A percentile compares a stretch with the other conserved stretches of the same genome.
Evolutionary conservation across 768 basidiomycete genomes (phyloP).

Genomic region (Amanita pallidorosea): DNA sequence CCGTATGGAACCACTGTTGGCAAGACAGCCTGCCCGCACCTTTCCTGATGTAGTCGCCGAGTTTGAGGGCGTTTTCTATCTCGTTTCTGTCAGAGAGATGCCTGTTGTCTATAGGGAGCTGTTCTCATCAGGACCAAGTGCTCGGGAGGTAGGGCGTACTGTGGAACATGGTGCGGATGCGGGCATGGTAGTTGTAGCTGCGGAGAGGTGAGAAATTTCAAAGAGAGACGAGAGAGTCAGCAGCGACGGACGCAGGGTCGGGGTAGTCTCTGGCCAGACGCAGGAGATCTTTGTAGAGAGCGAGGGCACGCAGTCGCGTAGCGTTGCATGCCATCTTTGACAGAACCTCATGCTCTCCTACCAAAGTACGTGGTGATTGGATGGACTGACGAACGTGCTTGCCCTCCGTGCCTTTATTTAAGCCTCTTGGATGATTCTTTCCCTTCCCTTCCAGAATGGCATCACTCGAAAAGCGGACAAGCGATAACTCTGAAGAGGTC

Average conservation of each 20-base stretch:
- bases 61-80: constrained; percentile 62
- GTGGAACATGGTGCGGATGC: constrained; percentile 62
- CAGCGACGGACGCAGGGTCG: constrained; percentile 59
- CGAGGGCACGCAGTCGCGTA: constrained; percentile 53
- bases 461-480: constrained; percentile 26
- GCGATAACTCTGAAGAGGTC: constrained; percentile 20
- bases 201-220: not conserved
- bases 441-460: constrained; percentile 16
- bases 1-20: not conserved
- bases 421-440: not conserved
- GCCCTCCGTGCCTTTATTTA: not conserved
- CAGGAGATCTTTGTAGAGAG: constrained; percentile 76
- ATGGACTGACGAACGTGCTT: not conserved
- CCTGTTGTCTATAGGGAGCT: constrained; percentile 43
- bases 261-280: constrained; percentile 75
- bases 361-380: constrained; percentile 5
- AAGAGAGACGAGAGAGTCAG: constrained; percentile 1
- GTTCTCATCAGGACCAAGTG: no score
- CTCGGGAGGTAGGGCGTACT: constrained; percentile 32
- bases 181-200: constrained; percentile 73
- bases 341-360: constrained; percentile 4
- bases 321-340: constrained; percentile 16
- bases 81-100: constrained; percentile 54
- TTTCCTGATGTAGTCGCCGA: constrained; percentile 81
- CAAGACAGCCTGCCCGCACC: constrained; percentile 28